Base-by-base conservation (phyloP, 2,329 filamentous ascomycete species). In the Penicillium glabrum region DNA sequence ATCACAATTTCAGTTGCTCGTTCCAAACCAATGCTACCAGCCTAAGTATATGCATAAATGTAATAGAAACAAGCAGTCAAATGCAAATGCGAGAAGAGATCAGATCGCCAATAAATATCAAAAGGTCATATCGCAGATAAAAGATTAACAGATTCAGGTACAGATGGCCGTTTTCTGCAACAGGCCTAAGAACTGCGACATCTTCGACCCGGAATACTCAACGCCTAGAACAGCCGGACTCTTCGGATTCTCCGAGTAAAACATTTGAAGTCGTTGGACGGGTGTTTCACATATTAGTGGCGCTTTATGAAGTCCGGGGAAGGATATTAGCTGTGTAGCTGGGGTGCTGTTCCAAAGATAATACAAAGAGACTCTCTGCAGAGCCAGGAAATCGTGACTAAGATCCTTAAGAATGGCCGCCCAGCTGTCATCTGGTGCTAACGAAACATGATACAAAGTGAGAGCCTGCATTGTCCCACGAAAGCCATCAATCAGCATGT, bases 181-280 rank as follows among this genome's bases (percentile, higher is more conserved):
- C 41, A 66, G 31, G 14, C 46, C 49, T 33, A 66, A 35, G 19
- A 66, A 49, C 5, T 65, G 46, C 16, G 56, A 47, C 57, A 66
- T 58, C 46, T 56, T 60, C 1, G 59, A 37, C 5, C 64, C 64
- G 5, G 63, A 61, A 54, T 67, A 67, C n/a, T 67, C 64, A 5
- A 67, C 45, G 7, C 63, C 64, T 14, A 67, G 51, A 1, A 64
- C 57, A 8, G 61, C 45, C 2, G 57, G 60, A 9, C 37, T 53
- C 27, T 61, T 59, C 1, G 43, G 3, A 26, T 54, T 60, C 11
- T 67, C 64, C 5, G 63, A 61, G 33, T 65, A 67, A 29, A 61
- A 53, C 24, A 61, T 29, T 4, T 61, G 55, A 3, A 67, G 31
- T 23, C 49, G 37, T 16, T 64, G 58, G 13, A 37, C 54, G 1